Conservation (phyloP, 345 rosid genomes). For the Trapa incisa region DNA sequence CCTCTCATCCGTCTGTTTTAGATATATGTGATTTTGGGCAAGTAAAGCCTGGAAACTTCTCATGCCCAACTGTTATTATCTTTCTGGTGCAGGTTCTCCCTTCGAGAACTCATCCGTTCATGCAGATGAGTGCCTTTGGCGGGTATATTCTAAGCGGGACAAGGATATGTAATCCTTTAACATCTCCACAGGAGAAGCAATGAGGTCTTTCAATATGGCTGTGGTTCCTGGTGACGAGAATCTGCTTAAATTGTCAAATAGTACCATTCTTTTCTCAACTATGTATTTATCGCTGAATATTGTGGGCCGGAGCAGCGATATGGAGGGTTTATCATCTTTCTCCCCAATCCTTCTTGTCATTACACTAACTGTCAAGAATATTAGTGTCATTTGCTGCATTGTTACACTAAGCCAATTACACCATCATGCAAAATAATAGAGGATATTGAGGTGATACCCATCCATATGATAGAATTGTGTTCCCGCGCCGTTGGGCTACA, state of each 20-base stretch:
- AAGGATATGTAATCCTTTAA: conserved; percentile 20
- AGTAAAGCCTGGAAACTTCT: not conserved
- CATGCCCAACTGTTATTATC: not conserved
- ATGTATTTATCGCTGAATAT: not conserved
- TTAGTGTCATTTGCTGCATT: too few relatives aligned
- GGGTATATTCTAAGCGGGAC: conserved; percentile 86
- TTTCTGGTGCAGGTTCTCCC: conserved; percentile 46
- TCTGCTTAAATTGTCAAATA: not conserved
- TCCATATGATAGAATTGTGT: too few relatives aligned
- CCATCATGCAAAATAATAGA: too few relatives aligned
- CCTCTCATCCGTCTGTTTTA: too few relatives aligned
- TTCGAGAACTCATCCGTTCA: conserved; percentile 81
- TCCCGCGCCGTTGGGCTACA: too few relatives aligned
- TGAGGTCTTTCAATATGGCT: not conserved
- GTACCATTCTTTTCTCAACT: not conserved
- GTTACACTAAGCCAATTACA: too few relatives aligned
- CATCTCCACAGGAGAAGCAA: not conserved
- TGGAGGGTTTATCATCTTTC: too few relatives aligned
- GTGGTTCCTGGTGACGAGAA: not conserved
- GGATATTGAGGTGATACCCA: too few relatives aligned
- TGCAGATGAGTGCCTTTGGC: conserved; percentile 83
- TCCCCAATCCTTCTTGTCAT: too few relatives aligned
- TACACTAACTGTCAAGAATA: too few relatives aligned
- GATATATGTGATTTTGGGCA: too few relatives aligned
- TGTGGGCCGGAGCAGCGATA: too few relatives aligned